Evolutionary conservation across 78 protist species (phyloP), one percentile per base, ranked within the genome.

Genomic region (Cavenderia fasciculata): DNA sequence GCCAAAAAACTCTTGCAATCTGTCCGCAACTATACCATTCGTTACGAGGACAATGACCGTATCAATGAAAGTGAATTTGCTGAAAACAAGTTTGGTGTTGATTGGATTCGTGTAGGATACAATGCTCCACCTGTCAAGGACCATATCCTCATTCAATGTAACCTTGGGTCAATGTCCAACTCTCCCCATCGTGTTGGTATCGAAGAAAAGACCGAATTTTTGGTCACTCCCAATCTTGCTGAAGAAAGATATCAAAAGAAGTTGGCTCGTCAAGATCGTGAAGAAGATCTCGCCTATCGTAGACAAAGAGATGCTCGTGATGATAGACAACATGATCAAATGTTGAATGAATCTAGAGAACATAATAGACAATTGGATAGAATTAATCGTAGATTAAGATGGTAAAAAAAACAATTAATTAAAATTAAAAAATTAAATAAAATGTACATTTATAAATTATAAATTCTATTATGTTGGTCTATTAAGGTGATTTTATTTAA

Each of bases 61-160:
- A 47, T 82, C 14, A 41, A 82, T n/a, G 90, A 82, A 69, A 21
- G 51, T 12, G 90, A 82, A 43, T 82, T 82, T 46, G 31, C 40
- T 43, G 59, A 44, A 0, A 82, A 82, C 46, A 82, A 69, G n/a
- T 82, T 68, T 68, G 90, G 90, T 69, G 90, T 82, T 16, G 90
- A 82, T 44, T 82, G 90, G 90, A 69, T 71, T 34, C 72, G 73
- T 54, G 90, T 54, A 2, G 0, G 47, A 6, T 82, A 49, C 69
- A 59, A 19, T 12, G 33, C 46, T 7, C 65, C 65, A 68, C 90
- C 90, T 44, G 66, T 69, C 4, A 57, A 61, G 18, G 78, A 82
- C 14, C 90, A 82, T 44, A 65, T 82, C 59, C 23, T 56, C 1
- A 59, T 82, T 29, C n/a, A 34, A 0, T 57, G 52, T 70, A 82